These are phyloP conservation scores for Anaeromyces robustus DNA, from an alignment of 192 early-diverging fungal species.

Conservation along the genomic window DNA sequence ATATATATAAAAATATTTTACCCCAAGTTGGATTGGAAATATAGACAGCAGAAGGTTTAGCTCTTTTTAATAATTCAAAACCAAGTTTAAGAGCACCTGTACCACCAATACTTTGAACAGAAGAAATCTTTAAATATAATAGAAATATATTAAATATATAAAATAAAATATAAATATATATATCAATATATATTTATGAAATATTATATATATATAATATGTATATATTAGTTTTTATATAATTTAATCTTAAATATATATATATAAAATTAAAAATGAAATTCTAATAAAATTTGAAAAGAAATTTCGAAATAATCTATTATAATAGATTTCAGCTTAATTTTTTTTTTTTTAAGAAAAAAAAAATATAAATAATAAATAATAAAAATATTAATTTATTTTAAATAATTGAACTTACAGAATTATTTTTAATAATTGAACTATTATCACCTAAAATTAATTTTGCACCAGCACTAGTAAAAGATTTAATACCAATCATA, in stretches of 20 bases:
- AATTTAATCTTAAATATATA: too few species aligned
- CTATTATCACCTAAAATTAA: conserved; percentile 71
- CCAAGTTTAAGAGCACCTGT: conserved; percentile 81
- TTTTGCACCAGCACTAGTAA: conserved; percentile 59
- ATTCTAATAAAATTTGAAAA: too few species aligned
- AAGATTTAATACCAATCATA: conserved; percentile 65
- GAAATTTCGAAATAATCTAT: too few species aligned
- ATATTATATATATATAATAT: too few species aligned
- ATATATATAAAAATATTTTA: background rate
- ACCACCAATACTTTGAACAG: conserved; percentile 85
- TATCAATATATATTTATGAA: too few species aligned
- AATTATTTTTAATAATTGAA: conserved; percentile 45
- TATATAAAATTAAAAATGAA: too few species aligned
- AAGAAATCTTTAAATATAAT: conserved; percentile 12
- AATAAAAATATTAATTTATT: too few species aligned
- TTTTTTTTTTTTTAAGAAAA: too few species aligned
- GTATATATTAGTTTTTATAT: too few species aligned
- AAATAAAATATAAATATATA: background rate
- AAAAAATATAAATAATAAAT: too few species aligned
- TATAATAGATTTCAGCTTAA: too few species aligned
- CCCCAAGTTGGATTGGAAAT: conserved; percentile 92
- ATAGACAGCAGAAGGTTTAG: conserved; percentile 39
- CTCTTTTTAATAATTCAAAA: conserved; percentile 58
- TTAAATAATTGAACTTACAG: conserved; percentile 21
- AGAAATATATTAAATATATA: background rate